Evolutionary conservation across 768 basidiomycete genomes (phyloP).

Genomic region (Chiua virens): DNA sequence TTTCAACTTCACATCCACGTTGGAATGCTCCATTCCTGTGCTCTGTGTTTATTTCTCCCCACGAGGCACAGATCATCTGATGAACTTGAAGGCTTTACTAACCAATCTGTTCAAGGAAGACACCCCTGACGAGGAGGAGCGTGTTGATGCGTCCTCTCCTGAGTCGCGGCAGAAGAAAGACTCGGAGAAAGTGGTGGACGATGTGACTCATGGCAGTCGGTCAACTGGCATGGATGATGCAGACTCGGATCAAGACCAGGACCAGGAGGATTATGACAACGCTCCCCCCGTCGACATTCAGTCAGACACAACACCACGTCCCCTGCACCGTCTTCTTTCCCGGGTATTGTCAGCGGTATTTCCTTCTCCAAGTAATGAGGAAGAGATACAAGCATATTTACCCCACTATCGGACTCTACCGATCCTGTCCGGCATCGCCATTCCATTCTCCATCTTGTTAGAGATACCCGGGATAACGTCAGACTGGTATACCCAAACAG

Average conservation of each 20-base stretch:
- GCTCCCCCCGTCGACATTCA: neutral
- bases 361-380: conserved; percentile 22
- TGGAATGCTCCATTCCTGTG: too few relatives aligned
- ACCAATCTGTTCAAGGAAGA: conserved; percentile 4
- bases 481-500: conserved; percentile 68
- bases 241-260: neutral
- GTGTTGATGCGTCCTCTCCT: neutral
- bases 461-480: conserved; percentile 81
- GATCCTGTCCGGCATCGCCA: conserved; percentile 63
- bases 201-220: neutral
- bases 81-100: conserved; percentile 15
- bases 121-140: conserved; percentile 21
- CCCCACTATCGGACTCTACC: conserved; percentile 65
- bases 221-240: neutral
- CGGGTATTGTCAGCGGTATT: conserved; percentile 6
- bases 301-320: neutral
- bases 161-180: neutral
- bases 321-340: conserved; percentile 5
- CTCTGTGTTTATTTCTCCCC: conserved; percentile 4
- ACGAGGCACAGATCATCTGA: neutral
- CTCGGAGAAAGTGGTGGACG: neutral
- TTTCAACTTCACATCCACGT: too few relatives aligned
- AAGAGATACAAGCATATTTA: conserved; percentile 35
- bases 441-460: conserved; percentile 79
- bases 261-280: conserved; percentile 7